A percentile compares a stretch with the other conserved stretches of the same genome.
Evolutionary conservation across 78 protist species (phyloP).

Genomic region (Diacronema lutheri): DNA sequence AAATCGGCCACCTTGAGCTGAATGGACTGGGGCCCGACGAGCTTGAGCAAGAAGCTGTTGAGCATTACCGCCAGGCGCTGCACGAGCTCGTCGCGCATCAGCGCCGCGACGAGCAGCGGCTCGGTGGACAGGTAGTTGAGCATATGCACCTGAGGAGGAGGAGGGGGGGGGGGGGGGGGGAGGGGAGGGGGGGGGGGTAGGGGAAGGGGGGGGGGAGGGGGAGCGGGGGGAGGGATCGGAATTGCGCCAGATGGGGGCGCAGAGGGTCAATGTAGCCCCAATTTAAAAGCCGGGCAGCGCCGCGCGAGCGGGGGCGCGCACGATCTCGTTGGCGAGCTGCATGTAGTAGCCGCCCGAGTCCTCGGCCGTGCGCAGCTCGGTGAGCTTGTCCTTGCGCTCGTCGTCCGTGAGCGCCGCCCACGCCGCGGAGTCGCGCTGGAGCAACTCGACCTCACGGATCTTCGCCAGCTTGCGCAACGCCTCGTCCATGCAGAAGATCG

Average conservation of each 20-base stretch:
- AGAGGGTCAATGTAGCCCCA: no score
- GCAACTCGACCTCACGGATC: neutral
- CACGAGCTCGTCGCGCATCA: constrained; percentile 17
- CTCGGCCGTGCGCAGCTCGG: neutral
- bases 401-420: neutral
- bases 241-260: no score
- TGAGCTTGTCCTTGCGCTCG: neutral
- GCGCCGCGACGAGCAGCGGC: neutral
- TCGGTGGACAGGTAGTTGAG: neutral
- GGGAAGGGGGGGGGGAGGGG: no score
- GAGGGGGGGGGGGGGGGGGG: no score
- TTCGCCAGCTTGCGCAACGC: constrained; percentile 1
- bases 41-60: constrained; percentile 19
- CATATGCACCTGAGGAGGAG: constrained; percentile 1
- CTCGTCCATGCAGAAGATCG: constrained; percentile 45
- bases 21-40: constrained; percentile 47
- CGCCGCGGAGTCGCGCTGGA: neutral
- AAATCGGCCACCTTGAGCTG: constrained; percentile 43
- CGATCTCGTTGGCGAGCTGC: neutral
- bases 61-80: constrained; percentile 50
- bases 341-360: neutral
- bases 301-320: no score
- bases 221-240: no score
- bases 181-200: no score
- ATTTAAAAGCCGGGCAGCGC: no score